Evolutionary conservation across 805 yeast species (phyloP), one percentile per base, ranked within the genome.

Genomic region (Clavispora vitiphila): DNA sequence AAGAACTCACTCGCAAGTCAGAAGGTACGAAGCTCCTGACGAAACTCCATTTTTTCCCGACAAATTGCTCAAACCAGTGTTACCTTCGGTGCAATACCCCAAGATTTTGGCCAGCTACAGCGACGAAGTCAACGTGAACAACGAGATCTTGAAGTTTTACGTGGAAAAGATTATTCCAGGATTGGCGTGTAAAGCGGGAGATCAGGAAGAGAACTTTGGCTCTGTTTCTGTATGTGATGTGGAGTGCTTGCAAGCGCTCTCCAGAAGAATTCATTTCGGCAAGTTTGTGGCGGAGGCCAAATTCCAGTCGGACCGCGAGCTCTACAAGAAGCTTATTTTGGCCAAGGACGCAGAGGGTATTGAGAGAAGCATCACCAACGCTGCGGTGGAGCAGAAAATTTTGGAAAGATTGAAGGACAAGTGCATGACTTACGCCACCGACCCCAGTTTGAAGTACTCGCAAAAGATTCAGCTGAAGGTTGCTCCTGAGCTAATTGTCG

Each of bases 281-380:
- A 86, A 86, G 64, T 93, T 91, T 71, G 99, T 93, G 8, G 99
- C 99, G 5, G 99, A 93, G 61, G 85, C 96, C 35, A 93, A 93
- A 64, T 93, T 80, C 62, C 81, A 74, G 54, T 67, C 71, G 21
- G 93, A 90, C 46, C 73, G 69, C 26, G 86, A 77, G 38, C 62
- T 61, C 38, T 88, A 81, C 67, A 78, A 77, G 2, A 65, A 73
- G 51, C 65, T 89, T 52, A 93, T 93, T 51, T 59, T 67, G 47
- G 77, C 72, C 0, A 74, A 69, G 42, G 96, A 93, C 58, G 65
- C 77, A 6, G 67, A 69, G 10, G 96, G 91, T 0, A 83, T 93
- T 37, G 86, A 82, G 55, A 78, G 68, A 16, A 83, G 86, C 30
- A 91, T 93, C 52, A 90, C 98, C 7, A 91, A 93, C 58, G 60